Evolutionary conservation across 1,139 yeast genomes (phyloP), one percentile per base, ranked within the genome.

Genomic region (Trichomonascaceae sp.): DNA sequence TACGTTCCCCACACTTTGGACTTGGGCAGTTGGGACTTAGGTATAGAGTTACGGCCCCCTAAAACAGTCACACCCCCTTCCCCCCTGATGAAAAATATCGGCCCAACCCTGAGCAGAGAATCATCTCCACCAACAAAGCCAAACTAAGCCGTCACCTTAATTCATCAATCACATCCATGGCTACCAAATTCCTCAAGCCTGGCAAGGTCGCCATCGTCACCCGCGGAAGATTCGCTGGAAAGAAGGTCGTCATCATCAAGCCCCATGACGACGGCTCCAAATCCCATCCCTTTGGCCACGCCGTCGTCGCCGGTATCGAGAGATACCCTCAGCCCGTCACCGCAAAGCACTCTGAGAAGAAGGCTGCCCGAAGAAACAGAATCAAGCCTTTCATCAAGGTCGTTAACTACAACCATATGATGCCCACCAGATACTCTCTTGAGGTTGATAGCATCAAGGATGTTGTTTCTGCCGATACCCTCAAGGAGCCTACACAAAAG

Each of bases 151-250:
- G n/a, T n/a, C n/a, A n/a, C n/a, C n/a, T n/a, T n/a, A n/a, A n/a
- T n/a, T n/a, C n/a, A n/a, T n/a, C n/a, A n/a, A n/a, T n/a, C n/a
- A 20, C 23, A 20, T 8, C 9, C 23, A 53, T 54, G 58, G 57
- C 54, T 43, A 56, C 94, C 73, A 87, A 87, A 73, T 87, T 87
- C 79, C 78, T 87, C 74, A 87, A 87, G 76, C 81, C 96, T 67
- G 96, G 96, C 77, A 87, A 84, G 82, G 97, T 87, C 80, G 97
- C 98, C 74, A 87, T 89, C 72, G 87, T 89, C 67, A 94, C 89
- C 70, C 92, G 97, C 71, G 99, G 99, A 65, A 92, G 98, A 76
- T 89, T 76, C 82, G 99, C 99, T 67, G 99, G 99, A 76, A 89
- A 87, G 84, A 92, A 92, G 81, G 98, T 92, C 55, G 98, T 92